Evolutionary conservation across 768 basidiomycete species (phyloP).

Genomic region (Termitomyces sp.): DNA sequence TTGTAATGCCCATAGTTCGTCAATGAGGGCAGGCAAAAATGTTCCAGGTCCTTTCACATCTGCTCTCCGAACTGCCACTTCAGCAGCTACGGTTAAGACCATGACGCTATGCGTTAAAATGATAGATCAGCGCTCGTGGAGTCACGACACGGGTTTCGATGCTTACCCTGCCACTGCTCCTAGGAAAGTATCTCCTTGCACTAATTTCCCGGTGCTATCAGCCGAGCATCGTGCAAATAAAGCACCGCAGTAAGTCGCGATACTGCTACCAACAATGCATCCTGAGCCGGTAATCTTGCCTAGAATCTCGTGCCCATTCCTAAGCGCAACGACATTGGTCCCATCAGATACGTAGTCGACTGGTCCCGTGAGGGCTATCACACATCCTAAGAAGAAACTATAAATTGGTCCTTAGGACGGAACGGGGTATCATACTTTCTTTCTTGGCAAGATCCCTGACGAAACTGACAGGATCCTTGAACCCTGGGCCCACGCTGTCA

Average conservation of each 20-base stretch:
- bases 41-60: constrained; percentile 60
- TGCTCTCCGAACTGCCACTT: constrained; percentile 45
- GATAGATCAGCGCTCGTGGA: constrained; percentile 1
- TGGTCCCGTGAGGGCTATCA: constrained; percentile 78
- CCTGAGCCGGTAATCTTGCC: constrained; percentile 88
- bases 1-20: constrained; percentile 42
- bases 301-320: constrained; percentile 73
- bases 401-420: not conserved
- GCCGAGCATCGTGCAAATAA: constrained; percentile 33
- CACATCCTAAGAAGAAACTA: constrained; percentile 50
- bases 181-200: constrained; percentile 73
- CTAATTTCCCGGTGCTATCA: constrained; percentile 40
- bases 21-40: constrained; percentile 62
- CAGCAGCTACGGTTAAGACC: constrained; percentile 58
- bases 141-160: not conserved
- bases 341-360: constrained; percentile 88
- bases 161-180: constrained; percentile 76
- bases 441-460: constrained; percentile 66
- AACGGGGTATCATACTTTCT: constrained; percentile 55
- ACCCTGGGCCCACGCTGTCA: constrained; percentile 77
- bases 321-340: constrained; percentile 54
- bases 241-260: constrained; percentile 80
- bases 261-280: constrained; percentile 74
- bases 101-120: constrained; percentile 36
- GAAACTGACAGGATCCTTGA: constrained; percentile 68